These are phyloP conservation scores for Pluteus cervinus DNA, from an alignment of 768 basidiomycete genomes.

Conservation along the genomic window DNA sequence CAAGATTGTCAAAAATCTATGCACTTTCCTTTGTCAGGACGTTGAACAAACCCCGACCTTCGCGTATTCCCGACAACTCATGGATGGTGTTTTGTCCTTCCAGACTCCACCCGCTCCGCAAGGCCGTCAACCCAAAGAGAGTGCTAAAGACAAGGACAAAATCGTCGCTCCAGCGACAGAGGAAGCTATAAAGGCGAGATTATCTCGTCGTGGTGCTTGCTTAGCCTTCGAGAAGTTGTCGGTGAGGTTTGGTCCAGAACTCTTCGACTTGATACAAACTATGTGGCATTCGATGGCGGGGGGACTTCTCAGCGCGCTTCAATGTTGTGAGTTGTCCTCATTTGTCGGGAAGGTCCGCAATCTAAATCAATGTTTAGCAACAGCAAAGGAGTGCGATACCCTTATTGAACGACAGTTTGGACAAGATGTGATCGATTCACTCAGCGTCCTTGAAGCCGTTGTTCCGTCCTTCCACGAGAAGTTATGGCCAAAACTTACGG, in stretches of 20 bases:
- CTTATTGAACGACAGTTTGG: constrained; percentile 69
- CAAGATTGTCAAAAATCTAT: constrained; percentile 96
- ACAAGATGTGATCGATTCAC: constrained; percentile 87
- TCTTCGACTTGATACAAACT: constrained; percentile 80
- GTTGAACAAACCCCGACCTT: constrained; percentile 87
- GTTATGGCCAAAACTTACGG: constrained; percentile 62
- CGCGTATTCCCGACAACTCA: constrained; percentile 50
- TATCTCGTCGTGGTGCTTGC: constrained; percentile 82
- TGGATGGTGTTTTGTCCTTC: constrained; percentile 77
- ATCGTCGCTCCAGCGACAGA: constrained; percentile 36
- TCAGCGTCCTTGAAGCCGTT: constrained; percentile 84
- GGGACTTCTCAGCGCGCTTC: constrained; percentile 64
- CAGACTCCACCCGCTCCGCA: constrained; percentile 31
- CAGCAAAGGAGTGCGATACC: constrained; percentile 51
- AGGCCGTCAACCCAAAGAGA: constrained; percentile 27
- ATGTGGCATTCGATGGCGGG: constrained; percentile 94
- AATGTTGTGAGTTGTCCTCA: constrained; percentile 42
- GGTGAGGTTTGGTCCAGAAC: constrained; percentile 58
- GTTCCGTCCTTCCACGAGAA: constrained; percentile 67
- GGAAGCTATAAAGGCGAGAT: constrained; percentile 55
- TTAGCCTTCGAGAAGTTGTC: constrained; percentile 80
- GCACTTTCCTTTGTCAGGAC: constrained; percentile 95
- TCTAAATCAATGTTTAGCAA: constrained; percentile 29
- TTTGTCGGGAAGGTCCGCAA: background rate
- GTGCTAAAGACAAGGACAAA: constrained; percentile 37